Conservation (phyloP, 1,139 yeast species). For the Yamadazyma sp. region DNA sequence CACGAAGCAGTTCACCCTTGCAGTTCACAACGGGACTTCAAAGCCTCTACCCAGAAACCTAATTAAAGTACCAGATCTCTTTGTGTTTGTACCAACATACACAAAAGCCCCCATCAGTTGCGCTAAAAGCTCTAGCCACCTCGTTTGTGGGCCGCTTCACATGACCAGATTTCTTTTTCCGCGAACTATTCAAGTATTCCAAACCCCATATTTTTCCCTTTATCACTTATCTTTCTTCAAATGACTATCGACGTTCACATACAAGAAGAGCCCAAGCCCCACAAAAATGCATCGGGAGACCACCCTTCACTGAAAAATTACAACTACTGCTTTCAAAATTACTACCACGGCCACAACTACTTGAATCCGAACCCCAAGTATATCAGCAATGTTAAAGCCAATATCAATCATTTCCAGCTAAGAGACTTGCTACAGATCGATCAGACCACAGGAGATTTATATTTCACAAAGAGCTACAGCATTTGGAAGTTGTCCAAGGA, state of each 20-base stretch:
- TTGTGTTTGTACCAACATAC: not conserved
- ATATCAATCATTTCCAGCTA: conserved; percentile 80
- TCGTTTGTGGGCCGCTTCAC: not conserved
- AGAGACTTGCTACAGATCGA: conserved; percentile 67
- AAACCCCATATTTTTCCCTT: conserved; percentile 3
- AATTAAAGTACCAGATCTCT: no score
- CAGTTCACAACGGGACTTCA: no score
- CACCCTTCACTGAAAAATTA: conserved; percentile 11
- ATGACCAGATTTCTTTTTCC: conserved; percentile 1
- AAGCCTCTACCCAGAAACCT: no score
- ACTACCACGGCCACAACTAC: conserved; percentile 42
- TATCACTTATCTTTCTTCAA: no score
- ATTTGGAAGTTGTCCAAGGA: conserved; percentile 20
- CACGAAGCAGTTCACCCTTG: no score
- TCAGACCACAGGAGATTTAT: conserved; percentile 26
- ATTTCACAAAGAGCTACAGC: conserved; percentile 34
- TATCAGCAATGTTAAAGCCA: conserved; percentile 29
- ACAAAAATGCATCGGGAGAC: conserved; percentile 4
- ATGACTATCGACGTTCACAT: conserved; percentile 12
- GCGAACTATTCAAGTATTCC: not conserved
- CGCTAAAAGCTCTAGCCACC: not conserved
- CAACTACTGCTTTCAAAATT: conserved; percentile 41
- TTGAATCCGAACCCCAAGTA: conserved; percentile 40
- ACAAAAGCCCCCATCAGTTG: not conserved
- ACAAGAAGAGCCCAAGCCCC: conserved; percentile 4